Evolutionary conservation across 164 flowering plant species (phyloP), one percentile per base, ranked within the genome.

Genomic region (Akebia trifoliata): DNA sequence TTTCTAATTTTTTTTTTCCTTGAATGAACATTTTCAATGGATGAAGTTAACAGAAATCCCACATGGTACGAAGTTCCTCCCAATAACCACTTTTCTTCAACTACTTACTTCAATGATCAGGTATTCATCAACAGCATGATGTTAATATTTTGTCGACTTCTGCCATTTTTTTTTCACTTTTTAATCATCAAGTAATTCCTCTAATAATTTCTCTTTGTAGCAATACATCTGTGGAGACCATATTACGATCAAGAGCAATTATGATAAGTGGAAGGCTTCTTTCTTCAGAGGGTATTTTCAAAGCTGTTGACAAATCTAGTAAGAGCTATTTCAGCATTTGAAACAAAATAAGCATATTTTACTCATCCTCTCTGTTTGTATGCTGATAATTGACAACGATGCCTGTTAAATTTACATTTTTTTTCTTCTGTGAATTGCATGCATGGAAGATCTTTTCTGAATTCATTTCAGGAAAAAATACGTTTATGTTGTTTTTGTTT

Each of bases 221-320:
- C 57, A 70, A 81, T 64, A 46, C 61, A 43, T 76, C 88, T 24
- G 54, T 61, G 32, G 94, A 76, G 6, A 55, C 94, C 56, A 72
- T 85, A 50, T 61, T 89, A 65, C 72, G 91, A 72, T 77, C 90
- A 52, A 87, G 98, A 69, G 91, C 95, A 56, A 77, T 87, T 72
- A 71, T 81, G 86, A 89, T 93, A 57, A 69, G 78, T 73, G 98
- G 95, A 59, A 85, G 96, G 74, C 79, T 93, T 60, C 76, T 93
- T 40, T 73, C 84, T 40, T 74, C 74, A 64, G 90, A 81, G 36
- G 71, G 72, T 60, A 59, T 70, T 26, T 74, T 70, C 56, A 52
- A 25, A 25, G 68, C 73, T 37, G 34, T 75, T 45, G 86, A 84
- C 52, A 78, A 82, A 69, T 65, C 79, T 17, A 54, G 98, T 92